These are phyloP conservation scores for Sarcomyxa edulis DNA, from an alignment of 768 basidiomycete genomes.

Conservation along the genomic window DNA sequence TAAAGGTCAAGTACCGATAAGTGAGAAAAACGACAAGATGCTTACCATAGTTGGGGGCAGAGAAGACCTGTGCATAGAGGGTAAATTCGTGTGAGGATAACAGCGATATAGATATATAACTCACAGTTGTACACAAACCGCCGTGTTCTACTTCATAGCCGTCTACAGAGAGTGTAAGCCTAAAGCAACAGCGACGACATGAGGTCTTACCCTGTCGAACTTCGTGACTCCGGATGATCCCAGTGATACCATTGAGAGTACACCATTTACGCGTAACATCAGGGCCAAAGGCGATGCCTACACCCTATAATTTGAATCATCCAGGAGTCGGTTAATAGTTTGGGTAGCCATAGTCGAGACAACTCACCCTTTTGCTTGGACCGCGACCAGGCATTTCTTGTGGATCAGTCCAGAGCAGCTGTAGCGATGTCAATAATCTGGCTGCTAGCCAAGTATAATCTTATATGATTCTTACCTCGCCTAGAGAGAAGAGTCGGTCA, in stretches of 20 bases:
- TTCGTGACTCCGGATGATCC: conserved; percentile 93
- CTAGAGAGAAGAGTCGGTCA: too few species aligned
- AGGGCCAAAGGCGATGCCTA: conserved; percentile 94
- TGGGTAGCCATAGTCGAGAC: too few species aligned
- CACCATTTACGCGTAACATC: conserved; percentile 92
- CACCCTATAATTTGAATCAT: conserved; percentile 79
- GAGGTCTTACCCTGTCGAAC: conserved; percentile 73
- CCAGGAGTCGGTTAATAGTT: too few species aligned
- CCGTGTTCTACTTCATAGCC: conserved; percentile 95
- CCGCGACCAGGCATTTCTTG: conserved; percentile 86
- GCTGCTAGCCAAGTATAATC: too few species aligned
- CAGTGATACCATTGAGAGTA: conserved; percentile 77
- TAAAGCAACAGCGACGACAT: conserved; percentile 1
- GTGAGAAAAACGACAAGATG: too few species aligned
- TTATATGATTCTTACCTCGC: conserved; percentile 68
- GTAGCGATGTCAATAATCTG: too few species aligned
- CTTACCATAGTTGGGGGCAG: conserved; percentile 95
- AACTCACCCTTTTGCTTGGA: conserved; percentile 86
- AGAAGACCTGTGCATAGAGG: conserved; percentile 60
- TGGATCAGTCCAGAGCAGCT: conserved; percentile 96
- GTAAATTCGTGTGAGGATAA: conserved; percentile 8
- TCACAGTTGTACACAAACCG: conserved; percentile 88
- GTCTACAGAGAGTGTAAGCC: conserved; percentile 34
- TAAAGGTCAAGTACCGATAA: too few species aligned
- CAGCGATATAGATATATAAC: conserved; percentile 17